Evolutionary conservation across 768 basidiomycete genomes (phyloP), one percentile per base, ranked within the genome.

Genomic region (Coprinellus micaceus): DNA sequence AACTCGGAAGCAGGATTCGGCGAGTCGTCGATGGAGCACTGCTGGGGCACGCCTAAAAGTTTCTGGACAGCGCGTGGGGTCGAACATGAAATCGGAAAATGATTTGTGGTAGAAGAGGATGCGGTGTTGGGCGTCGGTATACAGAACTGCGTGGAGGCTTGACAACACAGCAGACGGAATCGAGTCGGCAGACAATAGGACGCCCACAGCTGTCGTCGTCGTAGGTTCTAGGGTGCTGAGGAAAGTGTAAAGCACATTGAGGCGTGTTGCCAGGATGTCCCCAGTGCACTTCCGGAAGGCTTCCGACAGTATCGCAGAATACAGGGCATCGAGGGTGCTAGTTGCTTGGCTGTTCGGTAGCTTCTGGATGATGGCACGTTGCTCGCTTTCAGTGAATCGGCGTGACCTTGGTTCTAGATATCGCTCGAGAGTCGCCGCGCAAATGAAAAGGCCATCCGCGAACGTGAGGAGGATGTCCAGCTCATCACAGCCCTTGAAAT

Each of bases 371-470:
- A 43, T 15, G 6, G 6, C 7, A 7, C 40, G 5, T 43, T 21
- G 15, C 15, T 43, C 40, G 6, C n/a, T 17, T 19, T 43, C 40
- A 17, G 40, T 21, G 40, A 21, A 21, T 43, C 19, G 6, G 40
- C 6, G n/a, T 19, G 36, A 37, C 6, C 6, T 44, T n/a, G 19
- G 15, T 30, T 4, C 26, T n/a, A 64, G 30, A 37, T 57, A 37
- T 45, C 49, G 53, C 22, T 59, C 60, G 2, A 61, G 47, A 1
- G 60, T 61, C 2, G 60, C 60, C 1, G 60, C 57, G 54, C 52
- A 61, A 15, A 61, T 58, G 51, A 61, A 61, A n/a, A 61, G 37
- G 3, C 54, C 60, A 33, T 33, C 58, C 4, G 60, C 45, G 25
- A 17, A 37, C n/a, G n/a, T 19, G 6, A 53, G 30, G 19, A 61